Conservation (phyloP, 257 asterid species). For the Penstemon eatonii region DNA sequence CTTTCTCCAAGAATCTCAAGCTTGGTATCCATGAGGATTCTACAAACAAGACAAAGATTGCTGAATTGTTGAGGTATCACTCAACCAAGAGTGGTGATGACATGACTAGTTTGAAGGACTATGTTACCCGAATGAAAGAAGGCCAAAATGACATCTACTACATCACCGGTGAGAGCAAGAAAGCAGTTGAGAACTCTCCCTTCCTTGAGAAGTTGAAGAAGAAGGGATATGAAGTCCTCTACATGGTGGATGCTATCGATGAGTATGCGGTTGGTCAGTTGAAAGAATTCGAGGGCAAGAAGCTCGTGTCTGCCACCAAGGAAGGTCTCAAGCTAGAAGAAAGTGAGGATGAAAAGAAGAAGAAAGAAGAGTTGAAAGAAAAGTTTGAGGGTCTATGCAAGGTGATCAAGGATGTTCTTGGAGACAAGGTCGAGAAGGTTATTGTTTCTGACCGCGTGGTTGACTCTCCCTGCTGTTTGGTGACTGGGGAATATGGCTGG, state of each 20-base stretch:
- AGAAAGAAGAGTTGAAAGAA: conserved; percentile 40
- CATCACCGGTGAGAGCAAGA: conserved; percentile 64
- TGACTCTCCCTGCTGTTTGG: conserved; percentile 63
- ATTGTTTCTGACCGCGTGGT: conserved; percentile 57
- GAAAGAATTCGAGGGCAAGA: conserved; percentile 58
- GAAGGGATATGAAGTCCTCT: conserved; percentile 56
- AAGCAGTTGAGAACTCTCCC: conserved; percentile 66
- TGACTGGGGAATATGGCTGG: conserved; percentile 66
- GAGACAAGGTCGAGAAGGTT: conserved; percentile 56
- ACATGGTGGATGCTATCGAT: conserved; percentile 65
- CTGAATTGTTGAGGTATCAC: conserved; percentile 53
- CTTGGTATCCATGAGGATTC: conserved; percentile 65
- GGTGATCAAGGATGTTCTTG: conserved; percentile 61
- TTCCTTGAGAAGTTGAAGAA: conserved; percentile 63
- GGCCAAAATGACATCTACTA: conserved; percentile 58
- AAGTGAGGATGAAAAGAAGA: conserved; percentile 53
- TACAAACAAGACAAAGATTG: conserved; percentile 44
- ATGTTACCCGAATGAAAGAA: conserved; percentile 64
- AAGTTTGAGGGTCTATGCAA: conserved; percentile 61
- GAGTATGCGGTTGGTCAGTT: conserved; percentile 60
- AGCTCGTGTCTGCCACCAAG: conserved; percentile 61
- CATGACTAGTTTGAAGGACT: conserved; percentile 61
- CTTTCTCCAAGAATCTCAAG: conserved; percentile 57
- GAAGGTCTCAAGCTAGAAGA: conserved; percentile 69
- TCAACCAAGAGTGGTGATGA: conserved; percentile 65